Percentiles rank a stretch among this genome's conserved stretches.
Conservation (phyloP, 2,329 filamentous ascomycete genomes). For the Rhynchosporium graminicola region DNA sequence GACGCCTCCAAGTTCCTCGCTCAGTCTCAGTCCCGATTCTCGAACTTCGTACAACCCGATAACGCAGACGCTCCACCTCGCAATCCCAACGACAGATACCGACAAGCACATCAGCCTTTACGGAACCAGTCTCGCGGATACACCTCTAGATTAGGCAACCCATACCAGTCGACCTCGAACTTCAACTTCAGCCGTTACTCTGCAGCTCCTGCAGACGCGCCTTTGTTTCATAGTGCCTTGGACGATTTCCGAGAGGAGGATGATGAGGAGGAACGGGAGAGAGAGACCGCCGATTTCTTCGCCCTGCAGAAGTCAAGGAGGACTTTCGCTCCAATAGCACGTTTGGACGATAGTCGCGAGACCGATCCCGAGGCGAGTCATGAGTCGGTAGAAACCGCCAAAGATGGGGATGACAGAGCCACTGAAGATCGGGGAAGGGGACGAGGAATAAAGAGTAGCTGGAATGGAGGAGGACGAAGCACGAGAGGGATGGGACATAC, state of each 20-base stretch:
- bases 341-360: constrained; percentile 82
- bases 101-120: constrained; percentile 34
- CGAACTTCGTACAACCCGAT: constrained; percentile 66
- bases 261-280: constrained; percentile 85
- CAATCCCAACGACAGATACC: constrained; percentile 42
- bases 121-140: constrained; percentile 35
- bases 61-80: constrained; percentile 43
- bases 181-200: constrained; percentile 81
- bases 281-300: constrained; percentile 92
- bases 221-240: constrained; percentile 89
- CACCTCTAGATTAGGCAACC: constrained; percentile 58
- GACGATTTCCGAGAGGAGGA: constrained; percentile 93
- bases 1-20: constrained; percentile 96
- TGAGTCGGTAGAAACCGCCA: constrained; percentile 55
- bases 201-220: constrained; percentile 72
- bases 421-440: constrained; percentile 49
- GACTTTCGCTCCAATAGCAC: constrained; percentile 75
- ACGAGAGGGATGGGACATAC: constrained; percentile 34
- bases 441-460: constrained; percentile 62
- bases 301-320: constrained; percentile 86
- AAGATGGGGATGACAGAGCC: constrained; percentile 48
- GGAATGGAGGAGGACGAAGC: constrained; percentile 51
- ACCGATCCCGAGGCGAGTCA: constrained; percentile 71
- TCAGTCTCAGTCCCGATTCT: constrained; percentile 91
- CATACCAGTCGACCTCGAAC: constrained; percentile 72